Percentiles rank a stretch among this genome's conserved stretches.
phyloP scores from a whole-genome alignment of 2,329 filamentous ascomycete genomes.

The Aspergillus pseudotamarii region DNA sequence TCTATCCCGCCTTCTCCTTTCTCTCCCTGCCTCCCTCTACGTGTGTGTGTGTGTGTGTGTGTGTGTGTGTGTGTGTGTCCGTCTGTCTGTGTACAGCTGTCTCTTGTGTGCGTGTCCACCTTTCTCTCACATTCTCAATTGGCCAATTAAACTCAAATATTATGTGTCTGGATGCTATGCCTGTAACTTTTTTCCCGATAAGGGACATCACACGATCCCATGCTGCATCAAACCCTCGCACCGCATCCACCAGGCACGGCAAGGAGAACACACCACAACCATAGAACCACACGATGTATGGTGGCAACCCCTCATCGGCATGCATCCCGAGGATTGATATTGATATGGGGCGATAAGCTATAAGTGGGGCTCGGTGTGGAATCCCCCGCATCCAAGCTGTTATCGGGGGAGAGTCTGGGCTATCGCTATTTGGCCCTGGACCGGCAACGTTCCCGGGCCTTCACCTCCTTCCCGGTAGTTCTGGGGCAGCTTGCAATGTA shows the following conservation, averaged over 20 bases:
- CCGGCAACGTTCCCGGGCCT: background rate
- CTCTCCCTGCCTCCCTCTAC: no score
- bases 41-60: no score
- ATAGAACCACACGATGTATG: background rate
- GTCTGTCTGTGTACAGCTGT: no score
- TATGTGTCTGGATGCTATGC: background rate
- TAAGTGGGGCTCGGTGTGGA: background rate
- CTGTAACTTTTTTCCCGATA: background rate
- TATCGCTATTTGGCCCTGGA: background rate
- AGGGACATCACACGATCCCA: background rate
- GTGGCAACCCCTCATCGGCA: background rate
- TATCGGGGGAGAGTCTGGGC: background rate
- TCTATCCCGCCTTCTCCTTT: no score
- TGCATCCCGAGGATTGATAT: background rate
- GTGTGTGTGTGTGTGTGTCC: no score
- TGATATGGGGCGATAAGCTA: background rate
- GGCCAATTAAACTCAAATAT: no score
- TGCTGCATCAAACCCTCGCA: background rate
- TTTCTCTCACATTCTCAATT: no score
- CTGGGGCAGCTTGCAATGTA: background rate
- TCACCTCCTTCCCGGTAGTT: background rate
- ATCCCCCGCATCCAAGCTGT: background rate
- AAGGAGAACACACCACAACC: no score
- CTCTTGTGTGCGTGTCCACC: no score
- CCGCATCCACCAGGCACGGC: background rate